Base-by-base conservation (phyloP, 108 stramenopile genomes). In the Fistulifera solaris region DNA sequence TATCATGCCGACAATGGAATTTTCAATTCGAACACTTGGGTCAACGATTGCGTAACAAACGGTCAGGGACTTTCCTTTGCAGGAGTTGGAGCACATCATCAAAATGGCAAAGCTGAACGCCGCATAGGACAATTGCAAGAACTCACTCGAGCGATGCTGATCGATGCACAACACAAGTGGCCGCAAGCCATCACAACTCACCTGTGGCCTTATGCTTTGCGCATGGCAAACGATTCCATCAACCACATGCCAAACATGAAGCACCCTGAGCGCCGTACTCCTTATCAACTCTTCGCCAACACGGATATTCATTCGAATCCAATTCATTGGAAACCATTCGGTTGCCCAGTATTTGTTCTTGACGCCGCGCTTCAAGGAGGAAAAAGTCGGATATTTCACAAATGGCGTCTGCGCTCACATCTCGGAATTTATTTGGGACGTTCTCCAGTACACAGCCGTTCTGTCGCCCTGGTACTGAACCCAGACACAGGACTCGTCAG, bases 1-100 rank as follows among this genome's bases (percentile, higher is more conserved):
- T 74, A 71, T 44, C 77, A 78, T 49, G 50, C 40, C 5, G 70
- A 78, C 59, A 74, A 78, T 47, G 77, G 81, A 11, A 52, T 71
- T 6, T 83, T 70, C 23, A 52, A 28, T 0, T 74, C 63, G 23
- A 60, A 71, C 8, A 27, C 15, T 0, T 76, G 63, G 54, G 31
- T 35, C 31, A 35, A 35, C 62, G 66, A 2, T 18, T 26, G 18
- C 70, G 66, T 44, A 65, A 52, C 19, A 45, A 57, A 10, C 65
- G 61, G 15, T 7, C 80, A 81, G 46, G 43, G 17, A 14, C 54
- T 78, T 0, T 58, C 68, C 12, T 73, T 50, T 46, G 58, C 58
- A 42, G 72, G 58, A 2, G 67, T 65, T 31, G 54, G 63, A 18
- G 63, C 57, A 24, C 66, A 72, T 27, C 50, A 48, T 49, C 60